Conservation (phyloP, 139 green algal genomes). For the Chlamydomonas sp. region DNA sequence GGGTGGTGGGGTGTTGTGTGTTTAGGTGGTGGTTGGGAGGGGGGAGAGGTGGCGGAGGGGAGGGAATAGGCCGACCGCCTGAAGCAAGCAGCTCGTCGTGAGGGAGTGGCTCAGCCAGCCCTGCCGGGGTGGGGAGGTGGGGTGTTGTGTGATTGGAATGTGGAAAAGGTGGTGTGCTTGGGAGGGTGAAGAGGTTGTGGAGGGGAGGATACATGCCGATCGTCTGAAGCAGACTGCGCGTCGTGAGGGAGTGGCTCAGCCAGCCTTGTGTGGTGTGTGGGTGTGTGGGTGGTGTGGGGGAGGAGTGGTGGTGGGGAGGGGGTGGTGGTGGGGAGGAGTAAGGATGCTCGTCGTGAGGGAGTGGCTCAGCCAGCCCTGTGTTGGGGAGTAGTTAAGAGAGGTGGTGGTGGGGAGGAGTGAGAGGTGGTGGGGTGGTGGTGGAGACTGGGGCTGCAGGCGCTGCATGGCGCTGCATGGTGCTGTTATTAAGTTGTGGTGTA, state of each 20-base stretch:
- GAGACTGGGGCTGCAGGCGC: conserved; percentile 1
- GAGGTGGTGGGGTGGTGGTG: background rate
- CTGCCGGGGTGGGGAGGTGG: background rate
- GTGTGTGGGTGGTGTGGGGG: background rate
- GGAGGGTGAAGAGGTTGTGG: background rate
- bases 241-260: conserved; percentile 47
- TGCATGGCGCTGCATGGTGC: background rate
- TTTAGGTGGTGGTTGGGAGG: background rate
- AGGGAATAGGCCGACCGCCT: conserved; percentile 51
- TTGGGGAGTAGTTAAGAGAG: background rate
- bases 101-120: conserved; percentile 37
- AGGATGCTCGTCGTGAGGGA: conserved; percentile 11
- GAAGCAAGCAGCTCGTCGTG: conserved; percentile 63
- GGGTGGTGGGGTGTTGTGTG: background rate
- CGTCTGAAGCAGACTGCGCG: conserved; percentile 19
- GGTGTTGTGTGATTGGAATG: background rate
- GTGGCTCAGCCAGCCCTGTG: too few relatives aligned
- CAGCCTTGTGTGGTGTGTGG: conserved; percentile 2
- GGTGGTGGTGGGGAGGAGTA: background rate
- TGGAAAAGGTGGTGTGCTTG: background rate
- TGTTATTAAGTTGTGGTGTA: background rate
- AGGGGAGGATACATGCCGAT: background rate
- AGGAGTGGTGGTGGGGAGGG: background rate
- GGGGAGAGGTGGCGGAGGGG: background rate
- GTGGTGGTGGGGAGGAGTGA: background rate